phyloP scores from a whole-genome alignment of 768 basidiomycete species.

The Agaricus blazei region DNA sequence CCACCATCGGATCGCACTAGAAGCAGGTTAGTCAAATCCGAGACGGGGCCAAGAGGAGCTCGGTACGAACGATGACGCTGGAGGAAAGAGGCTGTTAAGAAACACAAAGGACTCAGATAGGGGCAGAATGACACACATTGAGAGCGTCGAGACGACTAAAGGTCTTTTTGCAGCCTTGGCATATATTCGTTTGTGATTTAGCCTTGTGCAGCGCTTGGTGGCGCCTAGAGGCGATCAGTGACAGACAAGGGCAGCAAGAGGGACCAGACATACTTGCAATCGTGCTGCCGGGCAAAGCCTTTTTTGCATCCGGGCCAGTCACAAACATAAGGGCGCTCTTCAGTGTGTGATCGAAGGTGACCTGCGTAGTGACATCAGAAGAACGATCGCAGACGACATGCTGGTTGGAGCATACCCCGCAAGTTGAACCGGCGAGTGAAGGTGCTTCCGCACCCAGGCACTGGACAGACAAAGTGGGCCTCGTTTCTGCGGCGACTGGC shows the following conservation, averaged over 20 bases:
- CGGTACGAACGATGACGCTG: conserved; percentile 72
- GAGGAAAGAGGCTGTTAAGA: conserved; percentile 17
- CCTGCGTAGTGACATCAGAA: conserved; percentile 38
- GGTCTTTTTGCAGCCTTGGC: conserved; percentile 89
- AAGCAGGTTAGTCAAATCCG: conserved; percentile 19
- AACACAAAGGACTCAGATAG: background rate
- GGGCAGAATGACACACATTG: conserved; percentile 59
- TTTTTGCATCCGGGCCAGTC: conserved; percentile 94
- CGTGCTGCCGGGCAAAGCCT: conserved; percentile 92
- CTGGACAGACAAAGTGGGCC: conserved; percentile 89
- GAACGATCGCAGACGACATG: conserved; percentile 5
- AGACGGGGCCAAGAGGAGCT: conserved; percentile 12
- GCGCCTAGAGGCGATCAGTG: conserved; percentile 41
- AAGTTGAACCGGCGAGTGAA: conserved; percentile 92
- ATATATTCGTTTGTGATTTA: conserved; percentile 80
- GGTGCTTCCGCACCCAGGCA: conserved; percentile 94
- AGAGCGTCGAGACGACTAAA: conserved; percentile 93
- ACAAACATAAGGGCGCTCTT: conserved; percentile 91
- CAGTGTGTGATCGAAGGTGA: conserved; percentile 91
- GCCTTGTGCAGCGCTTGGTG: conserved; percentile 88
- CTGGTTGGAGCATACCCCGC: conserved; percentile 45
- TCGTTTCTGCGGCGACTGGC: conserved; percentile 86
- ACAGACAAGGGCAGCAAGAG: conserved; percentile 9
- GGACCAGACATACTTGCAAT: conserved; percentile 76
- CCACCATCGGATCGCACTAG: conserved; percentile 83